Evolutionary conservation across 768 basidiomycete species (phyloP).

Genomic region (Pulveroboletus frians): DNA sequence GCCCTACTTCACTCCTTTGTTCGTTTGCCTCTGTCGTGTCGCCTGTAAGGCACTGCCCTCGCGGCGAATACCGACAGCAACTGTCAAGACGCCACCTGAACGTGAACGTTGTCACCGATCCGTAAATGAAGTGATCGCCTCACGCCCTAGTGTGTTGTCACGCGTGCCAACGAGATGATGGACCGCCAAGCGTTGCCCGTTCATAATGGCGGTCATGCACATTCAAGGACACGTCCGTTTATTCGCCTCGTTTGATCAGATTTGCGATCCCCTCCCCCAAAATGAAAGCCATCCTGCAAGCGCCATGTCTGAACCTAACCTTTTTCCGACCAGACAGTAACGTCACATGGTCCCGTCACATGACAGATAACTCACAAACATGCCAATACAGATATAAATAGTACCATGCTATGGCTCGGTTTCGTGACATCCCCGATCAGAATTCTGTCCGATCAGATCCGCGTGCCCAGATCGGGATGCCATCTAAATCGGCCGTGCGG

Average conservation of each 20-base stretch:
- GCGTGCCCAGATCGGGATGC: slow-evolving; percentile 15
- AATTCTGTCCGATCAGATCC: slow-evolving; percentile 33
- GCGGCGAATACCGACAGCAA: slow-evolving; percentile 20
- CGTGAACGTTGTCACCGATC: slow-evolving; percentile 21
- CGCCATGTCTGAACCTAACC: slow-evolving; percentile 23
- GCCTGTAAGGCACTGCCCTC: background rate
- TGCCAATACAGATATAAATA: slow-evolving; percentile 16
- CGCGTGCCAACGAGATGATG: background rate
- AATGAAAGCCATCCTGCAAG: slow-evolving; percentile 16
- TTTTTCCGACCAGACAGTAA: background rate
- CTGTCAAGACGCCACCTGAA: slow-evolving; percentile 24
- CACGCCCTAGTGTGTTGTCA: slow-evolving; percentile 6
- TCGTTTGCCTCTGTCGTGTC: slow-evolving; percentile 2
- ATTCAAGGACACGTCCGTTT: background rate
- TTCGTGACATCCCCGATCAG: slow-evolving; percentile 28
- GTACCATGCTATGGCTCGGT: slow-evolving; percentile 11
- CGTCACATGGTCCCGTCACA: slow-evolving; percentile 8
- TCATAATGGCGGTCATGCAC: slow-evolving; percentile 2
- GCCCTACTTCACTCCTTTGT: slow-evolving; percentile 7
- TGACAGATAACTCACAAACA: slow-evolving; percentile 16
- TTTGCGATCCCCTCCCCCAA: slow-evolving; percentile 3
- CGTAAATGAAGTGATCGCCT: slow-evolving; percentile 15
- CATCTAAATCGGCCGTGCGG: slow-evolving; percentile 16
- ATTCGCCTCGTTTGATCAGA: slow-evolving; percentile 2
- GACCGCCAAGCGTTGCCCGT: background rate